Evolutionary conservation across 768 basidiomycete species (phyloP).

Genomic region (Rhizopogon rudus): DNA sequence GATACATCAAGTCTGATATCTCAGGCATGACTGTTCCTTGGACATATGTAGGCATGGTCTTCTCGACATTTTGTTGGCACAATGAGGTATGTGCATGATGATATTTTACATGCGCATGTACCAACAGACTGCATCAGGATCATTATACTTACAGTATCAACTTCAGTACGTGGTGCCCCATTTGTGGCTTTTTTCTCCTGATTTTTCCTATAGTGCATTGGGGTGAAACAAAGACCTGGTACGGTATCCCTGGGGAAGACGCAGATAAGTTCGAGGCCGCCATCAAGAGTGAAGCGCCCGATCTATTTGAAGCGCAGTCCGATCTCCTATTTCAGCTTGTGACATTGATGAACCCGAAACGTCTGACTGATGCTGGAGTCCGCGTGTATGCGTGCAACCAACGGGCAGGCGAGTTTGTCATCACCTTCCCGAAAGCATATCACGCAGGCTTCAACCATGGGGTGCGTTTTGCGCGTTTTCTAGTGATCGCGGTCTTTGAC

Average conservation of each 20-base stretch:
- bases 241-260: slow-evolving; percentile 93
- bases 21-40: slow-evolving; percentile 99
- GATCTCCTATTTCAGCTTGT: slow-evolving; percentile 96
- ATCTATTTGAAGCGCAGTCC: slow-evolving; percentile 96
- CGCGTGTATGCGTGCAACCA: slow-evolving; percentile 94
- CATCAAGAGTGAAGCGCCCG: slow-evolving; percentile 92
- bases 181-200: slow-evolving; percentile 8
- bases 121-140: slow-evolving; percentile 49
- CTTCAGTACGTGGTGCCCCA: slow-evolving; percentile 59
- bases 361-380: slow-evolving; percentile 83
- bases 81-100: slow-evolving; percentile 65
- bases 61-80: slow-evolving; percentile 99
- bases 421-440: slow-evolving; percentile 97
- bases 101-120: slow-evolving; percentile 11
- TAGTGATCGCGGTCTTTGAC: slow-evolving; percentile 13
- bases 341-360: slow-evolving; percentile 93
- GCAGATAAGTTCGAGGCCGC: slow-evolving; percentile 96
- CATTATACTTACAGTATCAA: slow-evolving; percentile 98
- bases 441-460: slow-evolving; percentile 99
- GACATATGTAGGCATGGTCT: slow-evolving; percentile 99
- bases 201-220: slow-evolving; percentile 72
- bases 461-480: slow-evolving; percentile 46
- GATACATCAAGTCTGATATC: slow-evolving; percentile 98
- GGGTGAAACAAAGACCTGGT: slow-evolving; percentile 99
- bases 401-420: slow-evolving; percentile 94